phyloP scores from a whole-genome alignment of 169 alveolate genomes.

The Plasmodium gallinaceum region DNA sequence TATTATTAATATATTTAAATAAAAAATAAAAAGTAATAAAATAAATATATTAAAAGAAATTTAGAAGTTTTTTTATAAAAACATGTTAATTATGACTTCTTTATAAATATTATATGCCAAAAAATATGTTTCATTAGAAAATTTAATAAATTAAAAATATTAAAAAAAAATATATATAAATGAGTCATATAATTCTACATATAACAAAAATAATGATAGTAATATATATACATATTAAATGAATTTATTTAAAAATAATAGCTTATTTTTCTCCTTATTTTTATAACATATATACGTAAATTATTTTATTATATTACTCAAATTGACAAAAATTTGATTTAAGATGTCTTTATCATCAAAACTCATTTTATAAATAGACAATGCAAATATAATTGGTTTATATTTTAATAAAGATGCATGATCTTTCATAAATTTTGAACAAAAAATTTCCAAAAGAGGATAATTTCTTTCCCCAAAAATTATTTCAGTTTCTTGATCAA shows the following conservation, averaged over 20 bases:
- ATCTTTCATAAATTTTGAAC: slow-evolving; percentile 65
- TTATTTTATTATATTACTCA: slow-evolving; percentile 32
- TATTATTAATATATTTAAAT: too few relatives aligned
- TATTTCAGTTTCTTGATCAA: slow-evolving; percentile 65
- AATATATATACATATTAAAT: too few relatives aligned
- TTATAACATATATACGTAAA: not conserved
- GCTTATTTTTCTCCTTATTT: not conserved
- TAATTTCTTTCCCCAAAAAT: slow-evolving; percentile 73
- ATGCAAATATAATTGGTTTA: slow-evolving; percentile 67
- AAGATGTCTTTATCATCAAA: slow-evolving; percentile 49
- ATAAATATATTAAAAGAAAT: too few relatives aligned
- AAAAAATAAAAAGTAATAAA: too few relatives aligned
- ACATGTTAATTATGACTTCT: too few relatives aligned
- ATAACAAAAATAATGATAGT: too few relatives aligned
- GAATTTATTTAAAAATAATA: too few relatives aligned
- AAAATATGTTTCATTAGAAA: too few relatives aligned
- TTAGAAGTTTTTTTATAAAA: too few relatives aligned
- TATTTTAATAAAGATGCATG: slow-evolving; percentile 55
- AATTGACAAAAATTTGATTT: slow-evolving; percentile 26
- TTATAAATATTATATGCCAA: too few relatives aligned
- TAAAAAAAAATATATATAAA: not conserved
- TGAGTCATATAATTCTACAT: not conserved
- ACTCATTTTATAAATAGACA: slow-evolving; percentile 62
- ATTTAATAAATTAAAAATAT: not conserved
- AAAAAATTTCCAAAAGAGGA: slow-evolving; percentile 68